Evolutionary conservation across 2,329 filamentous ascomycete species (phyloP).

Genomic region (Conoideocrella luteorostrata): DNA sequence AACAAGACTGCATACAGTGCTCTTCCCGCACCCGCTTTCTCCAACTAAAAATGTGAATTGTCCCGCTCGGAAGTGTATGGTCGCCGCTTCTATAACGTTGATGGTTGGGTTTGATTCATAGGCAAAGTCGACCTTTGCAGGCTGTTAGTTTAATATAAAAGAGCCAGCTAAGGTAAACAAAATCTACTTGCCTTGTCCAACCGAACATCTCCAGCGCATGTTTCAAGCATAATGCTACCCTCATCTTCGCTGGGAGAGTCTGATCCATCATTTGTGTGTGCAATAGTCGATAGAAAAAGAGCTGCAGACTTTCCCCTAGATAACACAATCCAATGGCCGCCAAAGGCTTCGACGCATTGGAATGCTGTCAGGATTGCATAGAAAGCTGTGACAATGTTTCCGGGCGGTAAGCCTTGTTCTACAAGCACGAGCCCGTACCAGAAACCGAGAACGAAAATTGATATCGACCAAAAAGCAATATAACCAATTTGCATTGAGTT

Average conservation of each 20-base stretch:
- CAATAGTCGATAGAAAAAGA: conserved; percentile 48
- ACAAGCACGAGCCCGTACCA: conserved; percentile 77
- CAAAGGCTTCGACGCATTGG: conserved; percentile 64
- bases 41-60: conserved; percentile 78
- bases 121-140: conserved; percentile 63
- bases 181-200: conserved; percentile 53
- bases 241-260: background rate
- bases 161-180: too few relatives aligned
- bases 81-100: conserved; percentile 52
- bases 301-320: conserved; percentile 75
- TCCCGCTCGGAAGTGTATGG: conserved; percentile 64
- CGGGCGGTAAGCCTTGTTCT: conserved; percentile 51
- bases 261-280: conserved; percentile 12
- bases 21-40: conserved; percentile 85
- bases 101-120: conserved; percentile 66
- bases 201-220: conserved; percentile 61
- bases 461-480: conserved; percentile 66
- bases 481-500: conserved; percentile 68
- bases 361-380: conserved; percentile 74
- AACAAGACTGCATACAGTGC: conserved; percentile 75
- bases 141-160: background rate
- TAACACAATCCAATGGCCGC: conserved; percentile 71
- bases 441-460: conserved; percentile 82
- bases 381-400: conserved; percentile 74
- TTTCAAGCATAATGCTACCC: conserved; percentile 21